Percentiles rank a stretch among this genome's conserved stretches.
Conservation (phyloP, 1,139 yeast species). For the Geotrichum candidum region DNA sequence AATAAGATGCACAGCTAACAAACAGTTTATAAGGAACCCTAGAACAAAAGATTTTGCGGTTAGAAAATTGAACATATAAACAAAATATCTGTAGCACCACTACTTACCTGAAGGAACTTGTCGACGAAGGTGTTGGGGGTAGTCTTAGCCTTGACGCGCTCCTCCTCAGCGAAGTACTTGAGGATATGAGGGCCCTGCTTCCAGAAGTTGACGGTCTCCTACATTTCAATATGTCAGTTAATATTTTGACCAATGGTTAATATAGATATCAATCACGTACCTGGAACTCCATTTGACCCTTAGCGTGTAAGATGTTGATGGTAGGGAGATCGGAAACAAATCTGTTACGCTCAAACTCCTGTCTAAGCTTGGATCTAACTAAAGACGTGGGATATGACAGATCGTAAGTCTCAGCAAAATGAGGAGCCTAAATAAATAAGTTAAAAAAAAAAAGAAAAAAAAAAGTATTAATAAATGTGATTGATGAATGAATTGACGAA, state of each 20-base stretch:
- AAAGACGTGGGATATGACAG: conserved; percentile 77
- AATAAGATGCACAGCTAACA: not conserved
- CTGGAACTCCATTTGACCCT: conserved; percentile 84
- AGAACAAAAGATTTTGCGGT: not conserved
- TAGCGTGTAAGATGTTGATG: conserved; percentile 62
- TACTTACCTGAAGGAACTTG: conserved; percentile 49
- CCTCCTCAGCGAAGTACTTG: conserved; percentile 71
- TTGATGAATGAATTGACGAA: not conserved
- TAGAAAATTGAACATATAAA: not conserved
- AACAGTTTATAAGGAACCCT: not conserved
- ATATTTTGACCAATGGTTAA: not conserved
- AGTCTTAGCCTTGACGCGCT: conserved; percentile 32
- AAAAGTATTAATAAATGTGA: not conserved
- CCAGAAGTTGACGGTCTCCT: conserved; percentile 81
- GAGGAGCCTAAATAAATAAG: conserved; percentile 35
- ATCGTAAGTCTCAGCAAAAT: conserved; percentile 57
- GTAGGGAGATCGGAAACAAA: conserved; percentile 61
- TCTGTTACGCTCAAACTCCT: conserved; percentile 82
- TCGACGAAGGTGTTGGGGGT: conserved; percentile 45
- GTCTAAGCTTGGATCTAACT: conserved; percentile 79
- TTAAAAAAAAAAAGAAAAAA: not conserved
- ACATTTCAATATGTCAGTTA: not conserved
- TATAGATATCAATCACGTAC: not conserved
- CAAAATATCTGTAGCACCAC: not conserved
- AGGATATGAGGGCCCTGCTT: conserved; percentile 82